Evolutionary conservation across 768 basidiomycete genomes (phyloP).

Genomic region (Tricholoma hemisulphureum): DNA sequence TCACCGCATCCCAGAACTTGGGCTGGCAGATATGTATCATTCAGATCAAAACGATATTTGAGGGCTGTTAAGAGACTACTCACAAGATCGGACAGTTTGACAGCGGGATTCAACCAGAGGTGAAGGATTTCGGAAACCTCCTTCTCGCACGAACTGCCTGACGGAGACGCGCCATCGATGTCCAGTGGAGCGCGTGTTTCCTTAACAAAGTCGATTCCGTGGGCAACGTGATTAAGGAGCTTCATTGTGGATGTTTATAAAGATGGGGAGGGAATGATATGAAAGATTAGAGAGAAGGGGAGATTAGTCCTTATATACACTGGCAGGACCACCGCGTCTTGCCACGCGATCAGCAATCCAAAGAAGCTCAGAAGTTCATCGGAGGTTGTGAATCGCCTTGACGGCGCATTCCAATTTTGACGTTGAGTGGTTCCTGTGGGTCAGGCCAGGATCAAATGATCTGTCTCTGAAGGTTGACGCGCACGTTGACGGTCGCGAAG

Average conservation of each 20-base stretch:
- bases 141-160: slow-evolving; percentile 20
- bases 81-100: slow-evolving; percentile 31
- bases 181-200: slow-evolving; percentile 31
- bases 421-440: not conserved
- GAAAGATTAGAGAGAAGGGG: not conserved
- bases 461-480: not conserved
- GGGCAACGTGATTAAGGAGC: slow-evolving; percentile 21
- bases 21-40: slow-evolving; percentile 30
- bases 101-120: slow-evolving; percentile 26
- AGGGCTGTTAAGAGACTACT: not conserved
- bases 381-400: slow-evolving; percentile 16
- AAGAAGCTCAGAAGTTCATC: not conserved
- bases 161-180: slow-evolving; percentile 32
- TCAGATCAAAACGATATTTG: not conserved
- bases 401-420: too few species aligned
- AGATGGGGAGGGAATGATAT: slow-evolving; percentile 4
- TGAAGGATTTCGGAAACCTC: slow-evolving; percentile 28
- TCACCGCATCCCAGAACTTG: slow-evolving; percentile 48
- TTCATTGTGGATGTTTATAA: not conserved
- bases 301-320: slow-evolving; percentile 6
- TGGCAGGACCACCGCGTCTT: not conserved
- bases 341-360: not conserved
- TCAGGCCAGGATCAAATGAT: not conserved
- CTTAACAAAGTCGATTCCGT: slow-evolving; percentile 20
- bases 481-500: not conserved